phyloP scores from a whole-genome alignment of 768 basidiomycete genomes.

The Epithele typhae region DNA sequence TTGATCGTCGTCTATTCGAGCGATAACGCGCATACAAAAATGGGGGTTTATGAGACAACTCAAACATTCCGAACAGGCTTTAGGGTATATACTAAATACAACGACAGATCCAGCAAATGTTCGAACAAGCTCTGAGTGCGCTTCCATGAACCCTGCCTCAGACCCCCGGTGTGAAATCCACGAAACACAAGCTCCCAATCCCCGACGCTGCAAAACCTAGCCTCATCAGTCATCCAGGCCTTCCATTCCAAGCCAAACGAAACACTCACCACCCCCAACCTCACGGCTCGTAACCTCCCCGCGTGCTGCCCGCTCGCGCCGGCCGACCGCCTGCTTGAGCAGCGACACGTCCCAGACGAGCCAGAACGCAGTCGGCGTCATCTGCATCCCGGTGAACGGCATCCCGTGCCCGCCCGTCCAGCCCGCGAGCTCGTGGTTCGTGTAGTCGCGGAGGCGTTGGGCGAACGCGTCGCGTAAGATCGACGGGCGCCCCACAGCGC shows the following conservation, averaged over 20 bases:
- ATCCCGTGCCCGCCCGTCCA: conserved; percentile 4
- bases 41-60: no score
- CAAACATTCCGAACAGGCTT: no score
- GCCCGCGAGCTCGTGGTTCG: conserved; percentile 7
- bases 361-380: conserved; percentile 19
- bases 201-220: no score
- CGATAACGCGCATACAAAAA: no score
- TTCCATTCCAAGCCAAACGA: no score
- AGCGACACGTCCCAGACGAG: conserved; percentile 15
- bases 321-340: conserved; percentile 1
- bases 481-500: no score
- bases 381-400: conserved; percentile 12
- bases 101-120: no score
- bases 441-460: conserved; percentile 15
- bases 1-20: no score
- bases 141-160: neutral
- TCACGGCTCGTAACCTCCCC: neutral
- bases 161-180: neutral
- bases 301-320: no score
- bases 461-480: neutral
- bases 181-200: neutral
- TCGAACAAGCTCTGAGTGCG: no score
- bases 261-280: neutral
- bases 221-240: no score
- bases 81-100: no score